phyloP scores from a whole-genome alignment of 805 yeast genomes.

The Nakazawaea ambrosiae region DNA sequence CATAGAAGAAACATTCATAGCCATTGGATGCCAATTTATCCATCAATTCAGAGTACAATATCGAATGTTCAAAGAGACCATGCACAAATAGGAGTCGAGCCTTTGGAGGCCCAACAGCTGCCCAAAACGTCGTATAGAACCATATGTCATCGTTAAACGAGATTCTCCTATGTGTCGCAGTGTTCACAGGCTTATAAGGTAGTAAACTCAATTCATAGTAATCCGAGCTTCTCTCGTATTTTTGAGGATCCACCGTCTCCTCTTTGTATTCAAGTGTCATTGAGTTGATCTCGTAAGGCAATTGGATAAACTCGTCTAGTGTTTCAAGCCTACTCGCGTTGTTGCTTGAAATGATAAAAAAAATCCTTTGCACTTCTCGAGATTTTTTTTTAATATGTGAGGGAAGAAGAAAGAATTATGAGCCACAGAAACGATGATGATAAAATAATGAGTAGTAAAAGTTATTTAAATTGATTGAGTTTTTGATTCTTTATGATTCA shows the following conservation, averaged over 20 bases:
- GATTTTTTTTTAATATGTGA: no score
- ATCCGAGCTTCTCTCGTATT: background rate
- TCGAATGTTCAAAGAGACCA: constrained; percentile 61
- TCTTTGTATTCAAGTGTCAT: background rate
- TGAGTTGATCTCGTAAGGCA: no score
- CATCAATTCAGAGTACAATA: constrained; percentile 42
- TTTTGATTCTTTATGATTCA: no score
- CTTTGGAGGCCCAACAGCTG: constrained; percentile 17
- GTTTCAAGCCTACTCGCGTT: no score
- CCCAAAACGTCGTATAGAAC: constrained; percentile 9
- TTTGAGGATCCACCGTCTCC: background rate
- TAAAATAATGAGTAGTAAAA: no score
- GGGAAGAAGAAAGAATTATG: no score
- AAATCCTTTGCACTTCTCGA: no score
- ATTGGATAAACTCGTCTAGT: no score
- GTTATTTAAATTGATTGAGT: no score
- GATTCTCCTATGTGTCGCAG: background rate
- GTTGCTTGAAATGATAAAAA: no score
- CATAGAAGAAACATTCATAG: constrained; percentile 60
- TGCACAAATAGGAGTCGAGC: constrained; percentile 60
- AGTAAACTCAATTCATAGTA: constrained; percentile 7
- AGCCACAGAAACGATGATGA: no score
- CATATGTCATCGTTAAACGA: constrained; percentile 3
- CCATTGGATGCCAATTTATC: constrained; percentile 48
- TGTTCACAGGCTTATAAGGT: constrained; percentile 5